Evolutionary conservation across 495 filamentous ascomycete species (phyloP), one percentile per base, ranked within the genome.

Genomic region (Aspergillus nanangensis): DNA sequence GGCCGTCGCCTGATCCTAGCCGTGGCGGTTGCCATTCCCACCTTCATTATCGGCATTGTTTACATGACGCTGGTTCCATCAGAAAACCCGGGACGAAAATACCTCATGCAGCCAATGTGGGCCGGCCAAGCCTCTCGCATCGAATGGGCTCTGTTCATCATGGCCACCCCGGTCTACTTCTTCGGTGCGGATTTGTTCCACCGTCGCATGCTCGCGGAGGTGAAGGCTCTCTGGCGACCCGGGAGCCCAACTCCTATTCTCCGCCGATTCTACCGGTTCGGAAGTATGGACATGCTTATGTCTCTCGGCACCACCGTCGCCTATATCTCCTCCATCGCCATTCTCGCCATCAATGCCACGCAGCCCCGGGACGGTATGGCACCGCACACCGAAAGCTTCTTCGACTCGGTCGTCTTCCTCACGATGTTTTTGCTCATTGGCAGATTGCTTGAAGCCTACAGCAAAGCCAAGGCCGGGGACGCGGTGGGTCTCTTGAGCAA

Each of bases 231-330:
- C 20, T 97, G 92, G 92, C 74, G 88, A 21, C 81, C 66, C 14
- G 78, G 82, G 33, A 96, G 90, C 61, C 78, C 73, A 8, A 81
- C 84, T 2, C 90, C 91, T 0, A 58, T 95, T 8, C 55, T 87
- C 15, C 78, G 83, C 45, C 72, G 93, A 14, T 90, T 97, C 52
- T 92, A 90, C 53, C 81, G 88, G 10, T 97, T 97, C 54, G 92
- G 92, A 11, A 96, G 90, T 65, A 97, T 97, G 92, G 94, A 96
- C 56, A 81, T 93, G 61, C 75, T 97, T 45, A 87, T 97, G 55
- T 94, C 87, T 9, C 71, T 91, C 11, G 92, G 93, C 8, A 95
- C 93, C 1, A 81, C 81, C 3, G 87, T 96, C 36, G 92, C 92
- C 1, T 97, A 96, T 57, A 71, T 95, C 53, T 79, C 88, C 0